phyloP scores from a whole-genome alignment of 2,329 filamentous ascomycete species.

The Trichoderma sp. region DNA sequence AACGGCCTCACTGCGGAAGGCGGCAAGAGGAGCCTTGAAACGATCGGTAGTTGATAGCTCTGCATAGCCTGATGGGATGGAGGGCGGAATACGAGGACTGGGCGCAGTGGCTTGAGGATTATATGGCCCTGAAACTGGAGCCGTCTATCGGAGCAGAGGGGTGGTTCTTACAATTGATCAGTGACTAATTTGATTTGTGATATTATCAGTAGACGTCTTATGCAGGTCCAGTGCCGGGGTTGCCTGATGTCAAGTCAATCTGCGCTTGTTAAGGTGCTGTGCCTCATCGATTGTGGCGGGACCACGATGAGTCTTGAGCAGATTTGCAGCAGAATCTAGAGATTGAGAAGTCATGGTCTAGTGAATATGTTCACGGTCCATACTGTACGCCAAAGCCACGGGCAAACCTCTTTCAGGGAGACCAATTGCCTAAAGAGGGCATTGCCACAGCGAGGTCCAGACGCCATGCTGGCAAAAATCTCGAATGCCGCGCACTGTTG shows the following conservation, averaged over 20 bases:
- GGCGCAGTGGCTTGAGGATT: slow-evolving; percentile 4
- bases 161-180: background rate
- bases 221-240: background rate
- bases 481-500: background rate
- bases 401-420: background rate
- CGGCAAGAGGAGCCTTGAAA: slow-evolving; percentile 8
- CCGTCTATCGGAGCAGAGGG: background rate
- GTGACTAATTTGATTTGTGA: background rate
- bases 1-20: background rate
- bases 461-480: slow-evolving; percentile 4
- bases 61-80: background rate
- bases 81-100: slow-evolving; percentile 11
- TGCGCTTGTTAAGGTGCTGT: background rate
- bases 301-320: background rate
- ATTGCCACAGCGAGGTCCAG: background rate
- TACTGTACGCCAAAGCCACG: background rate
- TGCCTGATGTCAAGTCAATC: background rate
- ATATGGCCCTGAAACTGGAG: background rate
- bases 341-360: background rate
- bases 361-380: background rate
- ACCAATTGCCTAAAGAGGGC: background rate
- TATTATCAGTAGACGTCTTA: background rate
- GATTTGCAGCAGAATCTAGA: background rate
- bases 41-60: slow-evolving; percentile 1
- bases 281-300: background rate